Base-by-base conservation (phyloP, 1,284 basidiomycete genomes). In the Vanrija sp. region DNA sequence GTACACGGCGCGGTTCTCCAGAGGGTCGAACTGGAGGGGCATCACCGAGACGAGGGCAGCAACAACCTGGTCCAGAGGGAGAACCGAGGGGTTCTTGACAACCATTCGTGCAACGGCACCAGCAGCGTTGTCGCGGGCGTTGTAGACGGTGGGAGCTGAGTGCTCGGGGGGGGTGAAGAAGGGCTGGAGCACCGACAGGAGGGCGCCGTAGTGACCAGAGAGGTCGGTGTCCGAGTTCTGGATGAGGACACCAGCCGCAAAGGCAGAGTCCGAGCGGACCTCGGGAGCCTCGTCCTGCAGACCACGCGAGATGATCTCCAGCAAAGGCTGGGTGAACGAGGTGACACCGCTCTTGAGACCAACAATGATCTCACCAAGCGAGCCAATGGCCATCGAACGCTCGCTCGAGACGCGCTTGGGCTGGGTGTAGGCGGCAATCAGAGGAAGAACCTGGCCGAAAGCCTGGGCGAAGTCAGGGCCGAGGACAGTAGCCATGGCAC, bases 241-340 rank as follows among this genome's bases (percentile, higher is more conserved):
- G 60, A 98, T 84, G 57, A 99, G 83, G 44, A 96, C 86, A 62
- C 96, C 96, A 29, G 87, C 82, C 23, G 93, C 94, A 71, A 97
- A 99, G 10, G 93, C 92, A 34, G 94, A 92, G 70, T 98, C 98
- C 77, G 91, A 94, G 67, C 91, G 86, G 5, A 98, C 94, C 74
- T 98, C 93, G 9, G 87, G 80, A 54, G 98, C 95, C 39, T 83
- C 80, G 71, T 98, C 96, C 58, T 83, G 77, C 28, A 98, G 83
- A 9, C 90, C 92, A 57, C 82, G 82, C 73, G 88, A 63, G 78
- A 95, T 88, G 57, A 96, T 82, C 58, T 89, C 84, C 55, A 93
- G 81, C 16, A 96, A 80, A n/a, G 83, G 83, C 65, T 73, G 52
- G 3, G 96, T 97, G 72, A 85, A 90, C 15, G 88, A 86, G 0